A percentile compares a stretch with the other conserved stretches of the same genome.
phyloP scores from a whole-genome alignment of 2,329 filamentous ascomycete species.

The Neonectria sp. region DNA sequence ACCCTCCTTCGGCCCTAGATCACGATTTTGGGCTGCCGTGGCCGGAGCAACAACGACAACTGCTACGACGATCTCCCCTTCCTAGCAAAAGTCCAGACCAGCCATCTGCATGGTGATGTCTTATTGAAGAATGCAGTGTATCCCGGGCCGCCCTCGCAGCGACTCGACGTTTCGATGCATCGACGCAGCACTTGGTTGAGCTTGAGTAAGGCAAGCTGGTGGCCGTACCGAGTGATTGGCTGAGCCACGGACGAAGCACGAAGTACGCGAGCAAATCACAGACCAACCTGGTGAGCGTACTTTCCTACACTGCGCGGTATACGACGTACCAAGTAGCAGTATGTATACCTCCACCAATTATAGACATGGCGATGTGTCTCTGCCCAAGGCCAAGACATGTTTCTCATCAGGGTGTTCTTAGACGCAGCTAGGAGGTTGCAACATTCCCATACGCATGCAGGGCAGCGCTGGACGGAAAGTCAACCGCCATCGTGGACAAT shows the following conservation, averaged over 20 bases:
- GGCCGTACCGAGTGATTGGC: background rate
- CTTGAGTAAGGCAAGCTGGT: background rate
- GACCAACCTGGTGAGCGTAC: background rate
- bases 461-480: constrained; percentile 6
- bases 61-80: background rate
- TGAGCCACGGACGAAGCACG: background rate
- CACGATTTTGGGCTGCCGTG: constrained; percentile 23
- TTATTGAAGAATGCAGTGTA: background rate
- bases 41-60: constrained; percentile 13
- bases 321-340: no score
- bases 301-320: background rate
- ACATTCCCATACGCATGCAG: constrained; percentile 16
- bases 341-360: constrained; percentile 6
- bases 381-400: constrained; percentile 26
- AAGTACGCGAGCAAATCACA: constrained; percentile 11
- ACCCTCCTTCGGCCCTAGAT: constrained; percentile 30
- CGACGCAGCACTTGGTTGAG: background rate
- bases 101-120: background rate
- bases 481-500: constrained; percentile 16
- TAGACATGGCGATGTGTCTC: constrained; percentile 25
- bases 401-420: constrained; percentile 3
- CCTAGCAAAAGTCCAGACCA: background rate
- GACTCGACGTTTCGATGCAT: constrained; percentile 1
- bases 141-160: background rate
- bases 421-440: constrained; percentile 12